Percentiles rank a stretch among this genome's conserved stretches.
These are phyloP conservation scores for Candida tibetensis DNA, from an alignment of 805 yeast species.

Conservation along the genomic window DNA sequence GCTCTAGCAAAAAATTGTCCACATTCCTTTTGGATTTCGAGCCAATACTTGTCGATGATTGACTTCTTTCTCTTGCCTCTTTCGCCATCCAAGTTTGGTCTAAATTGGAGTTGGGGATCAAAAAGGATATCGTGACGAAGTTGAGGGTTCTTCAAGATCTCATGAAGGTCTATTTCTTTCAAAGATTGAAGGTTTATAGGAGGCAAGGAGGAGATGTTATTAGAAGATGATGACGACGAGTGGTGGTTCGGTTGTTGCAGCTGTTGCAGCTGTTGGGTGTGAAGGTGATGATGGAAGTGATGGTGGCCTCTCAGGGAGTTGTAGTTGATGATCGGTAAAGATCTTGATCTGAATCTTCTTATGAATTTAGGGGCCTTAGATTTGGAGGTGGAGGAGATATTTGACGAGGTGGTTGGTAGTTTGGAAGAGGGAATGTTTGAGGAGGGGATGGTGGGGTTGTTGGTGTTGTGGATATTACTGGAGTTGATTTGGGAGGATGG, in stretches of 20 bases:
- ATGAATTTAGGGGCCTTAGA: constrained; percentile 32
- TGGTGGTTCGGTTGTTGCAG: constrained; percentile 11
- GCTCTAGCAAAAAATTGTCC: constrained; percentile 32
- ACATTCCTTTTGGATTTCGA: constrained; percentile 68
- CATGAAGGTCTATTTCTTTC: constrained; percentile 83
- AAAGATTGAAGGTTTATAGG: constrained; percentile 81
- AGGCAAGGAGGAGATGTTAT: constrained; percentile 53
- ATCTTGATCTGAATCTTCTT: constrained; percentile 36
- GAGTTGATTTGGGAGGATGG: constrained; percentile 1
- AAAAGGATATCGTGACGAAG: constrained; percentile 89
- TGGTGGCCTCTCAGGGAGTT: constrained; percentile 17
- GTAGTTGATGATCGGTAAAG: constrained; percentile 43
- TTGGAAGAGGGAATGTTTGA: constrained; percentile 1
- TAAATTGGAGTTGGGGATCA: constrained; percentile 87
- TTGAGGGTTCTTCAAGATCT: constrained; percentile 87
- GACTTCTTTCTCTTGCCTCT: constrained; percentile 75
- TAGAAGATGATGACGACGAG: constrained; percentile 8
- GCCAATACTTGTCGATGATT: constrained; percentile 82
- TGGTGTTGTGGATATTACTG: constrained; percentile 1
- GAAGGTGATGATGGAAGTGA: constrained; percentile 16
- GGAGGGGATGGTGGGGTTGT: neutral
- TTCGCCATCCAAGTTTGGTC: constrained; percentile 90
- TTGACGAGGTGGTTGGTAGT: constrained; percentile 2
- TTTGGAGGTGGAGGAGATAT: constrained; percentile 2
- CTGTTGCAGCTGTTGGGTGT: constrained; percentile 6